Evolutionary conservation across 2,329 filamentous ascomycete genomes (phyloP).

Genomic region (Nemania serpens): DNA sequence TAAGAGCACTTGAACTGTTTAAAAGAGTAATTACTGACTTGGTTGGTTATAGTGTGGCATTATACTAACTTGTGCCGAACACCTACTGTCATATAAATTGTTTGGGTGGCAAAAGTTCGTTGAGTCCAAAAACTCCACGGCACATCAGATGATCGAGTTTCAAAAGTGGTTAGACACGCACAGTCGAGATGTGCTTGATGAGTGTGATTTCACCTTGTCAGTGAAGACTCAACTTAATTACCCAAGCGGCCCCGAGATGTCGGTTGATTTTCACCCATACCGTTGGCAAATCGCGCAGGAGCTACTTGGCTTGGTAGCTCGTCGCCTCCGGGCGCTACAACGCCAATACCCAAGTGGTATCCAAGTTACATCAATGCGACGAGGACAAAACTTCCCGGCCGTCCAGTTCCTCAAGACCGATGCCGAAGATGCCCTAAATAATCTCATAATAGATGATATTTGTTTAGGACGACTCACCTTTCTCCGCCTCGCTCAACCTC

Average conservation of each 20-base stretch:
- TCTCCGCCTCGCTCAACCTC: slow-evolving; percentile 26
- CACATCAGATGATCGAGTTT: slow-evolving; percentile 53
- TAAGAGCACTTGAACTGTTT: no score
- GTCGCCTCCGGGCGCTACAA: slow-evolving; percentile 45
- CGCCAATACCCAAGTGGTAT: slow-evolving; percentile 47
- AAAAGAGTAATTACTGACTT: no score
- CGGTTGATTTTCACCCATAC: slow-evolving; percentile 57
- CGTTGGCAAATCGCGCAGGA: slow-evolving; percentile 54
- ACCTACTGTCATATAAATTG: slow-evolving; percentile 67
- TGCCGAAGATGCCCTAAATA: slow-evolving; percentile 50
- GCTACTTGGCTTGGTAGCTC: slow-evolving; percentile 48
- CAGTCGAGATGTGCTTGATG: slow-evolving; percentile 67
- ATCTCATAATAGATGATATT: slow-evolving; percentile 48
- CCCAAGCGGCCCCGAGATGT: slow-evolving; percentile 53
- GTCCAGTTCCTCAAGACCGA: slow-evolving; percentile 58
- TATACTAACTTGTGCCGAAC: slow-evolving; percentile 65
- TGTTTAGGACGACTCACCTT: slow-evolving; percentile 39
- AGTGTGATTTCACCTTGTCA: slow-evolving; percentile 62
- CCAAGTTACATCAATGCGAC: slow-evolving; percentile 47
- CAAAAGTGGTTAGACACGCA: slow-evolving; percentile 55
- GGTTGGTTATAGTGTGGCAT: no score
- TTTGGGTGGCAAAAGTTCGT: slow-evolving; percentile 62
- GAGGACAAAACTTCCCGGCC: slow-evolving; percentile 54
- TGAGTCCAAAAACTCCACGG: slow-evolving; percentile 49
- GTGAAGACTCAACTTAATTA: slow-evolving; percentile 63